Evolutionary conservation across 805 yeast species (phyloP), one percentile per base, ranked within the genome.

Genomic region (Spathaspora girioi): DNA sequence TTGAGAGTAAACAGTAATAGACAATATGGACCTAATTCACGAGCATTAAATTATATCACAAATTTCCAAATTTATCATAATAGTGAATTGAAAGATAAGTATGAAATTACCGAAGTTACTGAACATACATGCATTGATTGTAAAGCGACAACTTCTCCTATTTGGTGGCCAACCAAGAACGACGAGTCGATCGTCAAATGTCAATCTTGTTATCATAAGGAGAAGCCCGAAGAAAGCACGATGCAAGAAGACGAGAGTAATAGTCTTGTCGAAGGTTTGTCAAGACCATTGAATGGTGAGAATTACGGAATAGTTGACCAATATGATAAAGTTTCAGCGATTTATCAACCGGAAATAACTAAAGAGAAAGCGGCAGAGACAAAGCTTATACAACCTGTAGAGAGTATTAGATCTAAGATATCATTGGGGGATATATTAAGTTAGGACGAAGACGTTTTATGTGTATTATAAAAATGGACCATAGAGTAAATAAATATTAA

Each of bases 1-100:
- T 43, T 56, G 11, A 65, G 57, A 45, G 29, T 31, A 12, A 50
- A 44, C 12, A 38, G 29, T 14, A 45, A 51, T 19, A 55, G 50
- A n/a, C 45, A 61, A 10, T 61, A 61, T 1, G 77, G 77, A 0
- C 69, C 73, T 5, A 71, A 69, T 45, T 59, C 64, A 27, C 59
- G 60, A 19, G 67, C 77, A 2, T 58, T 59, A 45, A 63, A 59
- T 48, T 72, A 69, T 59, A 54, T 69, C 6, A 53, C 59, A 35
- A 42, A 48, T 15, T 52, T 45, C 19, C 42, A 38, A 19, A 27
- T 43, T 6, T 43, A 29, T 17, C 27, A 18, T 14, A 31, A 43
- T 35, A 11, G 14, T 35, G 40, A 35, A 14, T 35, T 23, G 11
- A 23, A 20, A 20, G 45, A 42, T 20, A 44, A n/a, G 19, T 17